Evolutionary conservation across 225 moss, liverwort and hornwort genomes (phyloP).

Genomic region (Anthoceros angustus): DNA sequence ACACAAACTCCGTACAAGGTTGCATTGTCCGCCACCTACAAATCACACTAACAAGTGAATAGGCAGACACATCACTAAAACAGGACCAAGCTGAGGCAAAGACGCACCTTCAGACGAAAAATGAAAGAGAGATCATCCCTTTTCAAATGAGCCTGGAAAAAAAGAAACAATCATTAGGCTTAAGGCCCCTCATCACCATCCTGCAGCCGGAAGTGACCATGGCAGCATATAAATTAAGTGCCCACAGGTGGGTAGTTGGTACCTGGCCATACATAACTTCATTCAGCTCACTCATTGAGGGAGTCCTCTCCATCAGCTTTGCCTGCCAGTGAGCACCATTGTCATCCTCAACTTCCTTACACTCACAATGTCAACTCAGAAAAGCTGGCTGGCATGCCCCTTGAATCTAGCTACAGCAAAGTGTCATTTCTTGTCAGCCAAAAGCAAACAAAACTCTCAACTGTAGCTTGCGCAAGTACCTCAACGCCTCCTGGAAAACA

Average conservation of each 20-base stretch:
- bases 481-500: constrained; percentile 95
- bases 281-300: constrained; percentile 95
- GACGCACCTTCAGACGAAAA: constrained; percentile 83
- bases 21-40: constrained; percentile 87
- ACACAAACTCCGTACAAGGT: constrained; percentile 90
- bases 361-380: too few species aligned
- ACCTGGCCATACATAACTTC: constrained; percentile 99
- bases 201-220: too few species aligned
- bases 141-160: constrained; percentile 78
- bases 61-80: background rate
- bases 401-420: too few species aligned
- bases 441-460: background rate
- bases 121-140: constrained; percentile 91
- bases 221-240: background rate
- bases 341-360: too few species aligned
- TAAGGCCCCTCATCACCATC: background rate
- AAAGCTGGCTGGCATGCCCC: too few species aligned
- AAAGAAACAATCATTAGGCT: background rate
- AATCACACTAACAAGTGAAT: background rate
- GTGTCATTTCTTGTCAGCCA: too few species aligned
- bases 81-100: background rate
- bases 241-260: constrained; percentile 4
- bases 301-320: constrained; percentile 89
- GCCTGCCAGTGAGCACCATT: constrained; percentile 35
- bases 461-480: constrained; percentile 16